These are phyloP conservation scores for Arxiozyma slooffiae DNA, from an alignment of 1,139 yeast genomes.

Conservation along the genomic window DNA sequence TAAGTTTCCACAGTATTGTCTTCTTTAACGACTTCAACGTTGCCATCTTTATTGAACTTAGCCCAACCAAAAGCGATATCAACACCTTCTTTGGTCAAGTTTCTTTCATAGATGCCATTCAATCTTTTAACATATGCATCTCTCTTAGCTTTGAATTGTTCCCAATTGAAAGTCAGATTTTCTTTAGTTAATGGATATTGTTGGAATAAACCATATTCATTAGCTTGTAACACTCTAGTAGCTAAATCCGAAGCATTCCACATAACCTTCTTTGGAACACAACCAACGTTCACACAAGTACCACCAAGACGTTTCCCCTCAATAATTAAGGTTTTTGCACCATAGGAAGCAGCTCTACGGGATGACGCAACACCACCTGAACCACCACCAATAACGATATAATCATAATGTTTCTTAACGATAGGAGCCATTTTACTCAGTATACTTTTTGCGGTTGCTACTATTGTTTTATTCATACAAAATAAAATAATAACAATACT, in stretches of 20 bases:
- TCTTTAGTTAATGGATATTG: constrained; percentile 44
- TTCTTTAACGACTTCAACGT: constrained; percentile 63
- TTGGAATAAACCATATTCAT: constrained; percentile 67
- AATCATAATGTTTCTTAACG: constrained; percentile 53
- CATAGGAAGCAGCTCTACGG: constrained; percentile 89
- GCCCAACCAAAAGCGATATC: constrained; percentile 87
- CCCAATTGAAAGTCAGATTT: constrained; percentile 60
- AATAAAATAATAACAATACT: background rate
- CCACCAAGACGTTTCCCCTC: constrained; percentile 87
- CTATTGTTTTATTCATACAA: background rate
- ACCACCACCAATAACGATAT: constrained; percentile 97
- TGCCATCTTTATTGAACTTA: constrained; percentile 55
- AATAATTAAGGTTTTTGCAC: constrained; percentile 74
- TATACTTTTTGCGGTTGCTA: constrained; percentile 2
- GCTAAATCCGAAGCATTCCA: constrained; percentile 95
- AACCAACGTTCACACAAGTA: constrained; percentile 97
- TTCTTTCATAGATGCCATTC: constrained; percentile 87
- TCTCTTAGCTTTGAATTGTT: constrained; percentile 66
- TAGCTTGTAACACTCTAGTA: constrained; percentile 58
- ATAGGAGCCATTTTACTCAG: constrained; percentile 10
- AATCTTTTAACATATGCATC: constrained; percentile 82
- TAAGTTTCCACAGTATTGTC: constrained; percentile 50
- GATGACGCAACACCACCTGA: constrained; percentile 98
- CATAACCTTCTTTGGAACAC: constrained; percentile 98
- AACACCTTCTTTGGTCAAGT: constrained; percentile 79